Percentiles rank a stretch among this genome's conserved stretches.
These are phyloP conservation scores for Calendula officinalis DNA, from an alignment of 129 eudicot species.

Conservation along the genomic window DNA sequence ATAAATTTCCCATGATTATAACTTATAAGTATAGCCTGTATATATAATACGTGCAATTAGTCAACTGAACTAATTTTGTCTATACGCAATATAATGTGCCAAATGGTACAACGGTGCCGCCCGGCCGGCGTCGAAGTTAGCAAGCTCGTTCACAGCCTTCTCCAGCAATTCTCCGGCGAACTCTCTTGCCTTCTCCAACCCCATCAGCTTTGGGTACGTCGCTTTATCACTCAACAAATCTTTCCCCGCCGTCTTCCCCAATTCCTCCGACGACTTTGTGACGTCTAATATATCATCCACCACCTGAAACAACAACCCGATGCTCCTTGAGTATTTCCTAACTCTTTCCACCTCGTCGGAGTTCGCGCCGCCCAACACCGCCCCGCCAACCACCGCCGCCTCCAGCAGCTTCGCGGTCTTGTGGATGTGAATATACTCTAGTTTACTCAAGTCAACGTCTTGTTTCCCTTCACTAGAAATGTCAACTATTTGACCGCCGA, in stretches of 20 bases:
- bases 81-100: constrained; percentile 49
- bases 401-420: constrained; percentile 56
- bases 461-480: constrained; percentile 46
- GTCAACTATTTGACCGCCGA: constrained; percentile 63
- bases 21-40: background rate
- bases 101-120: constrained; percentile 60
- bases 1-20: too few relatives aligned
- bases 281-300: constrained; percentile 70
- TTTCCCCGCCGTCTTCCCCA: constrained; percentile 68
- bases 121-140: constrained; percentile 36
- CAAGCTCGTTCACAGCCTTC: constrained; percentile 53
- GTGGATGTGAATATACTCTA: constrained; percentile 63
- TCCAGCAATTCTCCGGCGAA: constrained; percentile 50
- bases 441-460: constrained; percentile 30
- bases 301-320: constrained; percentile 68
- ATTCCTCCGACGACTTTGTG: constrained; percentile 49
- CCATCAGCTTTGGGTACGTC: constrained; percentile 69
- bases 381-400: constrained; percentile 68
- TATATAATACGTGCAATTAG: too few relatives aligned
- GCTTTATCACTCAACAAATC: constrained; percentile 56
- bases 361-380: constrained; percentile 59
- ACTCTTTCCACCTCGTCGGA: constrained; percentile 45
- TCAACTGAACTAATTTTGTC: constrained; percentile 34
- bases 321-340: constrained; percentile 52
- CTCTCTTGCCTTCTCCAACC: constrained; percentile 49